phyloP scores from a whole-genome alignment of 2,329 filamentous ascomycete genomes.

The Scedosporium aurantiacum region DNA sequence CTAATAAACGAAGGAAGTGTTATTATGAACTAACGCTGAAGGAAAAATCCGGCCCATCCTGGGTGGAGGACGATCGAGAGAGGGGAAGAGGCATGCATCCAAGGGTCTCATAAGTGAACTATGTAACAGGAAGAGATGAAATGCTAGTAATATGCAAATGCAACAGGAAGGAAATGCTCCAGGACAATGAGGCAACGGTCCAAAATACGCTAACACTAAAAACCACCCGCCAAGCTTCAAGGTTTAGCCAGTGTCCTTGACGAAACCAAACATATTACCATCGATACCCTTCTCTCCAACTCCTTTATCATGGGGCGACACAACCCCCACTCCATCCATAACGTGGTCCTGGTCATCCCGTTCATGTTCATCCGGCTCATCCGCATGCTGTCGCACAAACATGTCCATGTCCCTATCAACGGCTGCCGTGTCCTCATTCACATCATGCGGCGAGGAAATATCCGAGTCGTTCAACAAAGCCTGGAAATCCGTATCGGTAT shows the following conservation, averaged over 20 bases:
- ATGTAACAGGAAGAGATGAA: no score
- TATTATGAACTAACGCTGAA: no score
- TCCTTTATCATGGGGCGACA: not conserved
- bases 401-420: conserved; percentile 41
- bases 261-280: conserved; percentile 1
- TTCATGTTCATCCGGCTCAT: conserved; percentile 26
- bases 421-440: conserved; percentile 20
- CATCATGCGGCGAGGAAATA: conserved; percentile 11
- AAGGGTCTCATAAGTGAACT: no score
- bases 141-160: not conserved
- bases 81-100: no score
- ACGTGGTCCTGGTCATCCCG: not conserved
- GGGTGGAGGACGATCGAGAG: no score
- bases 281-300: not conserved
- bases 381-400: conserved; percentile 35
- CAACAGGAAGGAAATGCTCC: not conserved
- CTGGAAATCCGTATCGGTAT: conserved; percentile 39
- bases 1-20: no score
- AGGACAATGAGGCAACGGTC: not conserved
- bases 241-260: not conserved
- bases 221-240: not conserved
- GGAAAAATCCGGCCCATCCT: no score
- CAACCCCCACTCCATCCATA: not conserved
- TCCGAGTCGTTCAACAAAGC: conserved; percentile 37
- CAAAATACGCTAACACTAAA: not conserved